A percentile compares a stretch with the other conserved stretches of the same genome.
phyloP scores from a whole-genome alignment of 768 basidiomycete genomes.

The Favolaschia claudopus region DNA sequence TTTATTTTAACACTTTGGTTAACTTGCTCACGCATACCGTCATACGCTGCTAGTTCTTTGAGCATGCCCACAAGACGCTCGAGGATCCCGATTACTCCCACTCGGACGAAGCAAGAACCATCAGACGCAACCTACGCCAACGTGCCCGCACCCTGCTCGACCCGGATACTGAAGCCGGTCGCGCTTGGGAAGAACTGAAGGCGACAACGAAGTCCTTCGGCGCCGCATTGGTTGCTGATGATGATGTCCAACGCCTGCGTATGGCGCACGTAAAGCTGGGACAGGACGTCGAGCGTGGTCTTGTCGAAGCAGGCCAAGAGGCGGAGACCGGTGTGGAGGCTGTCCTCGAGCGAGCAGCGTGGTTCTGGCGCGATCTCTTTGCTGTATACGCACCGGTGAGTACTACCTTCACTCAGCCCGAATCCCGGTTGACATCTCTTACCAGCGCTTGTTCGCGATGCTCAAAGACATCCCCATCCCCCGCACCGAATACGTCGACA shows the following conservation, averaged over 20 bases:
- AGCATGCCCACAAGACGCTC: conserved; percentile 52
- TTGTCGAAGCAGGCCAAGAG: conserved; percentile 43
- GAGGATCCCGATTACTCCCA: conserved; percentile 60
- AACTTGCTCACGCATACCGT: too few species aligned
- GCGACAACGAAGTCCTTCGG: conserved; percentile 53
- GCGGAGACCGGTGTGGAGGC: conserved; percentile 55
- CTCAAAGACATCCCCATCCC: conserved; percentile 75
- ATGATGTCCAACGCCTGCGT: conserved; percentile 55
- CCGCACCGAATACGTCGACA: conserved; percentile 77
- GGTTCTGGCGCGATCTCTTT: conserved; percentile 86
- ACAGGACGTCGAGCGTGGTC: conserved; percentile 54
- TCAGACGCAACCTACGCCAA: conserved; percentile 51
- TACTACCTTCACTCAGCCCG: background rate
- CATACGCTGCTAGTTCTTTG: too few species aligned
- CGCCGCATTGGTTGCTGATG: conserved; percentile 53
- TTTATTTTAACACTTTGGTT: too few species aligned
- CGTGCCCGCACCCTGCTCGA: conserved; percentile 62
- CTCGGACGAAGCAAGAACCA: conserved; percentile 52
- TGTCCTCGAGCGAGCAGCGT: conserved; percentile 66
- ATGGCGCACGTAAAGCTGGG: conserved; percentile 58
- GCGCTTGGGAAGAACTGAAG: conserved; percentile 62
- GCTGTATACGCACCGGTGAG: conserved; percentile 73
- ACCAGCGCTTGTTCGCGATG: conserved; percentile 48
- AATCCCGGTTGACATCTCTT: background rate
- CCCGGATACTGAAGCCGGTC: conserved; percentile 46